Evolutionary conservation across 2,329 filamentous ascomycete species (phyloP).

Genomic region (Ophiosphaerella korrae): DNA sequence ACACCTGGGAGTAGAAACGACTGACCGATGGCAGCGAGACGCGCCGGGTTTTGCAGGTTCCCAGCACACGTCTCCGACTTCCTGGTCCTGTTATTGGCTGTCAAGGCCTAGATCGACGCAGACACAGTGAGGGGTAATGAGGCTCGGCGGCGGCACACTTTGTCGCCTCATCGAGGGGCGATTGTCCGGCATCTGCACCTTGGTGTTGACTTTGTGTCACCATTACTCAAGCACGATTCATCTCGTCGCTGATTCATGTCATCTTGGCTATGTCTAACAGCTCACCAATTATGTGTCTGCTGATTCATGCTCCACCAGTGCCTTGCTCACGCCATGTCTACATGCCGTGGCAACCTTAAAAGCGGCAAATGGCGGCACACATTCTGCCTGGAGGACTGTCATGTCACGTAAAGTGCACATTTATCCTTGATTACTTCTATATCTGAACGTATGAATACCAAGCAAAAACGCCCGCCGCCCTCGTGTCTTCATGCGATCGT

Average conservation of each 20-base stretch:
- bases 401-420: not conserved
- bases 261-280: not conserved
- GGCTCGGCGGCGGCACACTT: slow-evolving; percentile 16
- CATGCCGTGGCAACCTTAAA: slow-evolving; percentile 1
- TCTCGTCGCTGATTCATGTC: not conserved
- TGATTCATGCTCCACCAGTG: not conserved
- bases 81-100: slow-evolving; percentile 24
- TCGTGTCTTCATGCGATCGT: slow-evolving; percentile 3
- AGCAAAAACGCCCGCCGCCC: slow-evolving; percentile 1
- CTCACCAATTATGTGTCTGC: not conserved
- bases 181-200: not conserved
- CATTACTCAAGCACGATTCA: not conserved
- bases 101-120: slow-evolving; percentile 20
- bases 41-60: slow-evolving; percentile 14
- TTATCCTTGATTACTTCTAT: not conserved
- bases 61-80: slow-evolving; percentile 17
- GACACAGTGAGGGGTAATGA: slow-evolving; percentile 26
- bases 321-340: slow-evolving; percentile 2
- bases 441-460: not conserved
- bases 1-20: not conserved
- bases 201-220: no score
- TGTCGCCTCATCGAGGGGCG: not conserved
- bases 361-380: not conserved
- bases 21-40: not conserved
- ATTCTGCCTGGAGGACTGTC: no score